phyloP scores from a whole-genome alignment of 208 protist species.

The Leishmania turanica region DNA sequence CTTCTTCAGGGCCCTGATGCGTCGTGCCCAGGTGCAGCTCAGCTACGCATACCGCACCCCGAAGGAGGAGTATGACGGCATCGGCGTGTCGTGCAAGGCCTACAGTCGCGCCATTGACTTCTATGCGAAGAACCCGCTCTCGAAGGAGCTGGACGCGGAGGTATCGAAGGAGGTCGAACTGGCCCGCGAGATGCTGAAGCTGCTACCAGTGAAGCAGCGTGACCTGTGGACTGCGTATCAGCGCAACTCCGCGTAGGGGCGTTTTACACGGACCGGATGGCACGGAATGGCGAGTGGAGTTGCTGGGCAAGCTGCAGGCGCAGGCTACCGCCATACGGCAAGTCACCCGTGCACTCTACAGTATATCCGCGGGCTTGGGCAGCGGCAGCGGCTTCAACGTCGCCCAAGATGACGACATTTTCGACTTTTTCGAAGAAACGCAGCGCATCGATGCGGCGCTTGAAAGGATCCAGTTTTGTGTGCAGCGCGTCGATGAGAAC shows the following conservation, averaged over 20 bases:
- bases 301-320: constrained; percentile 39
- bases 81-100: constrained; percentile 44
- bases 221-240: constrained; percentile 68
- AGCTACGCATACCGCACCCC: constrained; percentile 42
- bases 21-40: constrained; percentile 62
- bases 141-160: constrained; percentile 17
- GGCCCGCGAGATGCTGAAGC: constrained; percentile 44
- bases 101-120: constrained; percentile 72
- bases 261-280: neutral
- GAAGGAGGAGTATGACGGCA: constrained; percentile 84
- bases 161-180: constrained; percentile 42
- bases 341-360: constrained; percentile 42
- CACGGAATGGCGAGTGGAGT: neutral
- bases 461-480: constrained; percentile 58
- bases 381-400: constrained; percentile 32
- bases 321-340: constrained; percentile 46
- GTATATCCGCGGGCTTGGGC: constrained; percentile 2
- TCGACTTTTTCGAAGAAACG: constrained; percentile 50
- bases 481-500: constrained; percentile 52
- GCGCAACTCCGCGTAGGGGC: constrained; percentile 14
- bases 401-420: constrained; percentile 53
- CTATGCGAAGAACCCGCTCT: constrained; percentile 49
- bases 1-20: constrained; percentile 85
- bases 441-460: constrained; percentile 52
- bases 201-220: constrained; percentile 77